Base-by-base conservation (phyloP, 495 filamentous ascomycete species). In the Xanthoparmelia taractica region DNA sequence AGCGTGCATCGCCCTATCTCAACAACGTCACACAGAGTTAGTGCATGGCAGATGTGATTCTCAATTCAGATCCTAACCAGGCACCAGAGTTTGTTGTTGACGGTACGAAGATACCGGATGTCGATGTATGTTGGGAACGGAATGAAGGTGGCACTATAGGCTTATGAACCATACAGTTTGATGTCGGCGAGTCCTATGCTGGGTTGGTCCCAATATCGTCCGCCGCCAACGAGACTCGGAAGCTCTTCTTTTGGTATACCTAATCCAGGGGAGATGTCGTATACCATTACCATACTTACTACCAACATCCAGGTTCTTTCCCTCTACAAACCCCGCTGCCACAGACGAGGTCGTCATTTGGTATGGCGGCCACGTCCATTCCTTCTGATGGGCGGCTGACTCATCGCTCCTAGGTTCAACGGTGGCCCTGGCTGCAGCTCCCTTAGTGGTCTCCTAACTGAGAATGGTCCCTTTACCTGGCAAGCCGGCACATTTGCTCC, bases 121-220 rank as follows among this genome's bases (percentile, higher is more conserved):
- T 92, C 12, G 74, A 82, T 59, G 63, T 65, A 40, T 31, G 63
- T 60, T 61, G 13, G 20, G 37, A 1, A 23, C 47, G 10, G 15
- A 23, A 4, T 8, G n/a, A 43, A 11, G 20, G 4, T 31, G 17
- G n/a, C 58, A 1, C 33, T 18, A 41, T 5, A 20, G 11, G 41
- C 57, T 54, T 15, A 64, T 13, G 15, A 40, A 6, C 29, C 27
- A 25, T 1, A 10, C 41, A 65, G 63, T 91, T 88, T 58, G 85
- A 90, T 61, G 74, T 89, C 63, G 88, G 89, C 38, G 89, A 92
- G 71, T 84, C 83, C 4, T 92, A 91, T 71, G 87, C 89, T 25
- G 88, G 89, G 4, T 74, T 85, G 23, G 75, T 94, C 11, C 87
- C 89, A 12, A 89, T 92, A 65, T 60, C 65, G 1, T 60, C 47